These are phyloP conservation scores for Russula olivacea DNA, from an alignment of 768 basidiomycete species.

Conservation along the genomic window DNA sequence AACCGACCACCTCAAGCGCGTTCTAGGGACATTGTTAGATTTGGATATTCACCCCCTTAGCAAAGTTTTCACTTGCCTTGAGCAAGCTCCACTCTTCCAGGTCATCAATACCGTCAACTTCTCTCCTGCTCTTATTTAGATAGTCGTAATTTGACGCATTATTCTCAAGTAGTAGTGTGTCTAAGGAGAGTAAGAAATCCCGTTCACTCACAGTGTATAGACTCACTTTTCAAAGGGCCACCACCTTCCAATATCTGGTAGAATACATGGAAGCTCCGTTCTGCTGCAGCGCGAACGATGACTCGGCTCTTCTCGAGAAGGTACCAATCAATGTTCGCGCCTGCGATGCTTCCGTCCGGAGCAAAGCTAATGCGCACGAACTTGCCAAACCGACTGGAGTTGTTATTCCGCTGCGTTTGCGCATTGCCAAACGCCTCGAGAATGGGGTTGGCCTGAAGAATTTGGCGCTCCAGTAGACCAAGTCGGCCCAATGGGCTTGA, in stretches of 20 bases:
- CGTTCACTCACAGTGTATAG: constrained; percentile 11
- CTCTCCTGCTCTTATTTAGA: constrained; percentile 79
- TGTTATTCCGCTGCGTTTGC: constrained; percentile 96
- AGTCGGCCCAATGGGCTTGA: constrained; percentile 65
- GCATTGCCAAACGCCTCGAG: constrained; percentile 98
- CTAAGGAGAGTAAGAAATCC: constrained; percentile 35
- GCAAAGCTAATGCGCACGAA: constrained; percentile 95
- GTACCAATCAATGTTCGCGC: constrained; percentile 99
- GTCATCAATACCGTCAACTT: constrained; percentile 96
- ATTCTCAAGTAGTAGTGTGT: constrained; percentile 66
- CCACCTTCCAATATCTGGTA: constrained; percentile 88
- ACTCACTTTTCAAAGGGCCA: constrained; percentile 59
- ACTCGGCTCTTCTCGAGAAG: constrained; percentile 96
- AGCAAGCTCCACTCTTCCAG: constrained; percentile 79
- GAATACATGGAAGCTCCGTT: constrained; percentile 95
- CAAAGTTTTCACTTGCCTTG: constrained; percentile 44
- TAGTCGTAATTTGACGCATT: constrained; percentile 81
- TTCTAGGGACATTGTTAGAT: constrained; percentile 38
- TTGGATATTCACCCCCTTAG: not conserved
- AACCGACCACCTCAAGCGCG: constrained; percentile 87
- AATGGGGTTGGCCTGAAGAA: constrained; percentile 95
- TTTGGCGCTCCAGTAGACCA: constrained; percentile 90
- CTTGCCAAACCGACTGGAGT: constrained; percentile 97
- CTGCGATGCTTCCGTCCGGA: constrained; percentile 89
- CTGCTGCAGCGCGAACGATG: constrained; percentile 78